Conservation (phyloP, 768 basidiomycete genomes). For the Myochromella boudieri region DNA sequence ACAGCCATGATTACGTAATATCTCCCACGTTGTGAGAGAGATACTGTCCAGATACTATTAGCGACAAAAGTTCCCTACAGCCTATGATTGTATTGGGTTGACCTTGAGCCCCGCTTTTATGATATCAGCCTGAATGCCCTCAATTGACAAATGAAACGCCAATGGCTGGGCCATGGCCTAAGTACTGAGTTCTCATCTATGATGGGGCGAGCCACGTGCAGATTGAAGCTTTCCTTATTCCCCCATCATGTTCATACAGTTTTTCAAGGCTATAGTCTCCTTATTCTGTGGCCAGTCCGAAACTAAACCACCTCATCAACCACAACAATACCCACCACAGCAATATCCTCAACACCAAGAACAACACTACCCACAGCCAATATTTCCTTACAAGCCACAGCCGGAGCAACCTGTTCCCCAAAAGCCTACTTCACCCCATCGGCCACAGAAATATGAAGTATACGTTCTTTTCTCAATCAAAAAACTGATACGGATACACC, state of each 20-base stretch:
- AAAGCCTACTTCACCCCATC: conserved; percentile 3
- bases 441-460: conserved; percentile 9
- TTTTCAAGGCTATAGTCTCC: conserved; percentile 31
- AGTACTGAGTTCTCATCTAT: too few relatives aligned
- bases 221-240: background rate
- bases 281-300: conserved; percentile 25
- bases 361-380: conserved; percentile 7
- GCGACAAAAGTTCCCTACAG: too few relatives aligned
- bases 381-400: conserved; percentile 2
- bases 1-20: conserved; percentile 6
- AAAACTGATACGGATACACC: too few relatives aligned
- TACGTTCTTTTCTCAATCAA: too few relatives aligned
- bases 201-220: too few relatives aligned
- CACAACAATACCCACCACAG: background rate
- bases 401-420: background rate
- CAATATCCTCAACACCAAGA: conserved; percentile 16
- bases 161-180: too few relatives aligned
- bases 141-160: too few relatives aligned
- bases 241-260: conserved; percentile 19
- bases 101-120: too few relatives aligned
- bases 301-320: background rate
- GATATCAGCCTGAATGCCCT: too few relatives aligned
- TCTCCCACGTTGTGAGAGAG: too few relatives aligned
- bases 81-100: too few relatives aligned
- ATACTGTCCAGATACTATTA: too few relatives aligned